Evolutionary conservation across 1,284 basidiomycete species (phyloP).

Genomic region (Polyporus tsugae): DNA sequence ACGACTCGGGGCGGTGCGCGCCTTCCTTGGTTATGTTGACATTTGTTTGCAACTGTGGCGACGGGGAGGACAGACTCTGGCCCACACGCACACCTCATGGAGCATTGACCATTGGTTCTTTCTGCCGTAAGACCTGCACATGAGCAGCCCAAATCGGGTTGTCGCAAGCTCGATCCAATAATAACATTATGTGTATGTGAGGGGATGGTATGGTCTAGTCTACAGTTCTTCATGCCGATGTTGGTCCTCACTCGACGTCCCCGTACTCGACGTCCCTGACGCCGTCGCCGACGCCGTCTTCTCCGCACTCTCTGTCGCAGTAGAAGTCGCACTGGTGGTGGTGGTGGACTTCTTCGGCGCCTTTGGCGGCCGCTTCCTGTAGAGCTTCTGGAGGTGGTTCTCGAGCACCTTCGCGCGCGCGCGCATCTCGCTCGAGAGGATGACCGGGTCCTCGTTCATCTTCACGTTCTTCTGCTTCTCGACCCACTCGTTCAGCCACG

Average conservation of each 20-base stretch:
- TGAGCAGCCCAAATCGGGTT: neutral
- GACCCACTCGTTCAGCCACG: conserved; percentile 82
- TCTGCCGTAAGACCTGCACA: neutral
- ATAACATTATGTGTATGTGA: conserved; percentile 33
- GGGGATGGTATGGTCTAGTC: conserved; percentile 23
- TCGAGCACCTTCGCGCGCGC: conserved; percentile 83
- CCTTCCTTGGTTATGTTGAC: neutral
- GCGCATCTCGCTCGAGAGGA: conserved; percentile 85
- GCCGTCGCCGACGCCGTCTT: conserved; percentile 27
- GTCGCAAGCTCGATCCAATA: conserved; percentile 2
- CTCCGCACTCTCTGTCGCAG: conserved; percentile 8
- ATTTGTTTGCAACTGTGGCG: neutral
- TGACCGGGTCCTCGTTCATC: conserved; percentile 81
- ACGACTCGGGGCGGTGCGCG: neutral
- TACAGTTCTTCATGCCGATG: conserved; percentile 42
- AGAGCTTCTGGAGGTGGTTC: conserved; percentile 72
- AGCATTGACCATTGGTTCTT: neutral
- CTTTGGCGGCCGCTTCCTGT: conserved; percentile 70
- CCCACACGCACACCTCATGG: neutral
- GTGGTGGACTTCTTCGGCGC: conserved; percentile 49
- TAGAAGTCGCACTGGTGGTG: conserved; percentile 15
- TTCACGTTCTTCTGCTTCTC: conserved; percentile 81
- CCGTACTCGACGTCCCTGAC: conserved; percentile 29
- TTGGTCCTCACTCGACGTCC: neutral
- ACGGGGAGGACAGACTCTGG: neutral